These are phyloP conservation scores for Durusdinium trenchii DNA, from an alignment of 73 alveolate species.

Conservation along the genomic window DNA sequence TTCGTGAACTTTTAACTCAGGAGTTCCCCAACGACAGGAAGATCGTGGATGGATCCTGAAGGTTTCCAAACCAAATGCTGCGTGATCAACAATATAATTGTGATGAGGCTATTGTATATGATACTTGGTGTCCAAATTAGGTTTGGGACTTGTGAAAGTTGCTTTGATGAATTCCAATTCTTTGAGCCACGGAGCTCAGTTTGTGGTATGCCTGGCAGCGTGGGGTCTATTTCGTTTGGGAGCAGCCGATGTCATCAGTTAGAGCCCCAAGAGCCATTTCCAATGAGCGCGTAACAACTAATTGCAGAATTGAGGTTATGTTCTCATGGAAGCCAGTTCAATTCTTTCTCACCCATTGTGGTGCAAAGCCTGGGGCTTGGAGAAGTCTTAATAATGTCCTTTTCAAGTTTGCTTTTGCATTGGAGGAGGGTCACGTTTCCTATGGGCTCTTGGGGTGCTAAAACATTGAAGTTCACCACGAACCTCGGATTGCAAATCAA, in stretches of 20 bases:
- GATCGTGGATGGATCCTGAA: neutral
- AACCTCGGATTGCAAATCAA: too few relatives aligned
- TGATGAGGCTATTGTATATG: neutral
- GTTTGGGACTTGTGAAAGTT: neutral
- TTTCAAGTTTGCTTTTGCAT: neutral
- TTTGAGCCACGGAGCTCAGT: neutral
- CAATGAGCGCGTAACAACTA: neutral
- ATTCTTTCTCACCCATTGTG: neutral
- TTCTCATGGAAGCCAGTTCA: neutral
- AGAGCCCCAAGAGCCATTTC: neutral
- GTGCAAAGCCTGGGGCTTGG: neutral
- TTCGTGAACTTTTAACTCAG: neutral
- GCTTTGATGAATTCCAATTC: neutral
- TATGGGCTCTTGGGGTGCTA: neutral
- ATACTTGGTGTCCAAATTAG: neutral
- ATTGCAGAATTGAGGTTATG: neutral
- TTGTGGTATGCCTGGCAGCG: conserved; percentile 5
- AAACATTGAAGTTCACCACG: neutral
- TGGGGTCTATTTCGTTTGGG: neutral
- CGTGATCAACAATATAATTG: neutral
- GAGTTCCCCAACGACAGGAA: neutral
- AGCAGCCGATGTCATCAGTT: neutral
- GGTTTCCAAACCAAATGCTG: neutral
- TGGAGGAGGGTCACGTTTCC: neutral
- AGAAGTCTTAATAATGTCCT: neutral